A percentile compares a stretch with the other conserved stretches of the same genome.
phyloP scores from a whole-genome alignment of 768 basidiomycete species.

The Collybiopsis luxurians region DNA sequence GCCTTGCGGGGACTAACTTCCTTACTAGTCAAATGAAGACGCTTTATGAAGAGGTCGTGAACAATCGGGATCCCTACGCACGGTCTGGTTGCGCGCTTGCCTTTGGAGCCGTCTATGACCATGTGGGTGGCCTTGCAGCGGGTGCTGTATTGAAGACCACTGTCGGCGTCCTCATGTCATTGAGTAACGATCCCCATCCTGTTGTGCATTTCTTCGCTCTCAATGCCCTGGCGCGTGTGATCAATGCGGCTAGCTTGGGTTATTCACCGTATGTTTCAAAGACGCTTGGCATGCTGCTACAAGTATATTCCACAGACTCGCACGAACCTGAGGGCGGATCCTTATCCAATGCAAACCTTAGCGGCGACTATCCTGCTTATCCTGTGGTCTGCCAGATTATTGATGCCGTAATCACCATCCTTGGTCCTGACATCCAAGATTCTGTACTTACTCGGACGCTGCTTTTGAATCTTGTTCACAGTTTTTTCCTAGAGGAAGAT shows the following conservation, averaged over 20 bases:
- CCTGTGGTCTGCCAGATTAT: conserved; percentile 90
- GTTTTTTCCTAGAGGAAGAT: conserved; percentile 83
- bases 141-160: conserved; percentile 94
- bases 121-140: conserved; percentile 93
- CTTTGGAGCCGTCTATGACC: conserved; percentile 87
- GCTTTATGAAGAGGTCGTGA: conserved; percentile 91
- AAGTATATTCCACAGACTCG: conserved; percentile 83
- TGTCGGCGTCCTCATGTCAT: conserved; percentile 91
- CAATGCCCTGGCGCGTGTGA: conserved; percentile 79
- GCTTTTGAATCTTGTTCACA: conserved; percentile 80
- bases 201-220: conserved; percentile 94
- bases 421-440: conserved; percentile 95
- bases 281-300: conserved; percentile 88
- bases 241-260: conserved; percentile 87
- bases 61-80: conserved; percentile 87
- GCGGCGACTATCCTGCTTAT: conserved; percentile 90
- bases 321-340: conserved; percentile 94
- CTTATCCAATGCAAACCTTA: conserved; percentile 75
- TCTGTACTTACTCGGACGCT: conserved; percentile 75
- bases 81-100: conserved; percentile 93
- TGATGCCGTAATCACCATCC: conserved; percentile 88
- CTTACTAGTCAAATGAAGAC: conserved; percentile 85
- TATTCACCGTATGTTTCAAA: conserved; percentile 87
- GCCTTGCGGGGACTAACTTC: conserved; percentile 79
- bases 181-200: conserved; percentile 95